Conservation (phyloP, 805 yeast species). For the Candida nitratophila region DNA sequence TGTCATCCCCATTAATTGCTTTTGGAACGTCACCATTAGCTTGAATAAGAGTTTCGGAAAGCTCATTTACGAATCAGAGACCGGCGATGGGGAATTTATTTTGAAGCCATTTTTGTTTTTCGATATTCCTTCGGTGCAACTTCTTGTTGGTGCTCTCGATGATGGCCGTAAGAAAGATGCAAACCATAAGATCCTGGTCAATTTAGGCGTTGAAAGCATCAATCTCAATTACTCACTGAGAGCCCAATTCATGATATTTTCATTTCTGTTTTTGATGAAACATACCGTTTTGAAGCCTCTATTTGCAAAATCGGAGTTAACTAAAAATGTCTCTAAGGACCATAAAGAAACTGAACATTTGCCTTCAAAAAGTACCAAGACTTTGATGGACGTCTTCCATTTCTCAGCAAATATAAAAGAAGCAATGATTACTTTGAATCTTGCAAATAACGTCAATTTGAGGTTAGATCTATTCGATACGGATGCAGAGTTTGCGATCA, state of each 20-base stretch:
- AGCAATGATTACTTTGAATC: constrained; percentile 21
- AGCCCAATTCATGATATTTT: constrained; percentile 37
- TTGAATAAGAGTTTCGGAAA: neutral
- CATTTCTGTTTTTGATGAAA: constrained; percentile 37
- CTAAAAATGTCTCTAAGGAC: too few species aligned
- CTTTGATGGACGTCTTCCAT: neutral
- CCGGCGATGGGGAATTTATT: neutral
- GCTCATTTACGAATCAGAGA: neutral
- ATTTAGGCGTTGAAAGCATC: neutral
- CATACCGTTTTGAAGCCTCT: constrained; percentile 24
- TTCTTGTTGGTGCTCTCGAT: neutral
- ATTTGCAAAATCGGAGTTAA: neutral
- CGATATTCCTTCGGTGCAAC: neutral
- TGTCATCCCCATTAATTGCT: neutral
- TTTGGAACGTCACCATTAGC: neutral
- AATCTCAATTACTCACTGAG: constrained; percentile 26
- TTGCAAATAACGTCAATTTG: constrained; percentile 44
- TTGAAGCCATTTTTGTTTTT: neutral
- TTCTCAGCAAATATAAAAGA: constrained; percentile 5
- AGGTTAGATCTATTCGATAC: constrained; percentile 36
- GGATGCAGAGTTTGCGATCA: constrained; percentile 11
- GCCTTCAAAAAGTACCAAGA: neutral
- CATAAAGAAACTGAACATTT: too few species aligned
- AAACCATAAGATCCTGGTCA: neutral
- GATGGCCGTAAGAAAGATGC: neutral